phyloP scores from a whole-genome alignment of 2,329 filamentous ascomycete genomes.

The Talaromyces sp. region DNA sequence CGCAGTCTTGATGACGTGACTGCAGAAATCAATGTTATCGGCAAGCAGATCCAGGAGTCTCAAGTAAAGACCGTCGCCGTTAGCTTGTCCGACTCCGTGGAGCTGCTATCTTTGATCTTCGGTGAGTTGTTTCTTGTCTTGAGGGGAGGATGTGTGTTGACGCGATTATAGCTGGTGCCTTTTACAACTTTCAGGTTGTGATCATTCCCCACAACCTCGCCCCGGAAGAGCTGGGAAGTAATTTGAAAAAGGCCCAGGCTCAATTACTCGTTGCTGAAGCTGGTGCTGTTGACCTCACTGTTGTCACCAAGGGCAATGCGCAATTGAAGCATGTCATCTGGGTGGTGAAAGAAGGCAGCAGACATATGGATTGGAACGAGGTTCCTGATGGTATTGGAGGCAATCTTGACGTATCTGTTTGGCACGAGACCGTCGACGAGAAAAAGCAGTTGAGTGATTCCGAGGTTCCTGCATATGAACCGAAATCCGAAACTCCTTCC shows the following conservation, averaged over 20 bases:
- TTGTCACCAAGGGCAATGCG: slow-evolving; percentile 63
- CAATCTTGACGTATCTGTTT: slow-evolving; percentile 77
- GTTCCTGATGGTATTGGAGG: slow-evolving; percentile 71
- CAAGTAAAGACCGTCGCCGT: slow-evolving; percentile 72
- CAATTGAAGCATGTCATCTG: slow-evolving; percentile 75
- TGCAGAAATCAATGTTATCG: slow-evolving; percentile 81
- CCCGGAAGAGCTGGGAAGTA: slow-evolving; percentile 62
- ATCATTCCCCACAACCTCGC: slow-evolving; percentile 78
- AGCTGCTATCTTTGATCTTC: slow-evolving; percentile 77
- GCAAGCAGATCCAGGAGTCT: slow-evolving; percentile 67
- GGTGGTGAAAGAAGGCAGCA: slow-evolving; percentile 86
- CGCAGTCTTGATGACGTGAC: slow-evolving; percentile 69
- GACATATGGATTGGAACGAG: slow-evolving; percentile 93
- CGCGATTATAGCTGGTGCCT: slow-evolving; percentile 62
- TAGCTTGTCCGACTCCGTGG: slow-evolving; percentile 88
- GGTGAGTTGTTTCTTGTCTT: slow-evolving; percentile 36
- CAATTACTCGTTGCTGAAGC: slow-evolving; percentile 81
- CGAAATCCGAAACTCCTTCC: slow-evolving; percentile 44
- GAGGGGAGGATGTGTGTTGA: slow-evolving; percentile 11
- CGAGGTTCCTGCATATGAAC: slow-evolving; percentile 61
- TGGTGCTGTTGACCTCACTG: slow-evolving; percentile 77
- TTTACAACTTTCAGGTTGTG: slow-evolving; percentile 80
- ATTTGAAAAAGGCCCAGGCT: slow-evolving; percentile 67
- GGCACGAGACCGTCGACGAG: slow-evolving; percentile 82
- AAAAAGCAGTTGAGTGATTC: slow-evolving; percentile 53